phyloP scores from a whole-genome alignment of 805 yeast species.

The Saccharomyces eubayanus region DNA sequence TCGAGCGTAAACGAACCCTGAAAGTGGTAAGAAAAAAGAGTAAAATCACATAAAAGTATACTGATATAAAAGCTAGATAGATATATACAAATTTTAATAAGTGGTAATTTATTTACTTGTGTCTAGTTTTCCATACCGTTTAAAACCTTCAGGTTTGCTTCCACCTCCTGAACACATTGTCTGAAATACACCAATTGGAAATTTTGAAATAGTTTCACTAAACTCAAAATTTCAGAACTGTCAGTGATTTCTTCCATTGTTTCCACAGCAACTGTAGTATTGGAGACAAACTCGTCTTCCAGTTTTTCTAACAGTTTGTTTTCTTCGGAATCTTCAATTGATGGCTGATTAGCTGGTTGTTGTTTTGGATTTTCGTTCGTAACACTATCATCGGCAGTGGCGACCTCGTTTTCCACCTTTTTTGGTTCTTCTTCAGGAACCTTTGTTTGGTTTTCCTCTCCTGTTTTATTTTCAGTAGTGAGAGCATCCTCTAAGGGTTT shows the following conservation, averaged over 20 bases:
- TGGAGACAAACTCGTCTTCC: slow-evolving; percentile 75
- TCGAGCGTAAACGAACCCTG: neutral
- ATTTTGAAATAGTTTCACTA: slow-evolving; percentile 57
- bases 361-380: neutral
- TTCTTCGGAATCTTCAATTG: slow-evolving; percentile 23
- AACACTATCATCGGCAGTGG: slow-evolving; percentile 3
- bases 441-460: neutral
- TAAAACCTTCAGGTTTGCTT: slow-evolving; percentile 38
- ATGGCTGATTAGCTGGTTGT: neutral
- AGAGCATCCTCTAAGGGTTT: slow-evolving; percentile 5
- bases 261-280: slow-evolving; percentile 70
- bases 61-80: neutral
- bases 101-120: slow-evolving; percentile 1
- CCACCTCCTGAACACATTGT: slow-evolving; percentile 42
- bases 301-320: slow-evolving; percentile 42
- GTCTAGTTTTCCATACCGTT: slow-evolving; percentile 14
- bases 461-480: slow-evolving; percentile 1
- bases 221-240: slow-evolving; percentile 54
- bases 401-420: slow-evolving; percentile 3
- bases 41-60: neutral
- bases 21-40: neutral
- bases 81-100: neutral
- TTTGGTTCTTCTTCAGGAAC: slow-evolving; percentile 3
- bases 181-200: slow-evolving; percentile 62
- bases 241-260: slow-evolving; percentile 65